These are phyloP conservation scores for Neltuma alba DNA, from an alignment of 306 rosid species.

Conservation along the genomic window DNA sequence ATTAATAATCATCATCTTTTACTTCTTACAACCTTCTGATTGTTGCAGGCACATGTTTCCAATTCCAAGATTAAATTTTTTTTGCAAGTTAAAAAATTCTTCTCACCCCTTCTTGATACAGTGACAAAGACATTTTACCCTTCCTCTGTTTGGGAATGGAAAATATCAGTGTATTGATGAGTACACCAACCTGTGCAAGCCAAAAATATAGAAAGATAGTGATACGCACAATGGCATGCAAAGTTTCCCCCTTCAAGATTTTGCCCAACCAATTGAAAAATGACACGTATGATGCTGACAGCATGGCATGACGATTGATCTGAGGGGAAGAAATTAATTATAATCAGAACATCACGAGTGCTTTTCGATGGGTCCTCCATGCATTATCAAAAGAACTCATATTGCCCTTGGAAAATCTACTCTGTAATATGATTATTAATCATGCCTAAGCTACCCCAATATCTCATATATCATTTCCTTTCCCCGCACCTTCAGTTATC, in stretches of 20 bases:
- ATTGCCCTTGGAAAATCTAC: constrained; percentile 38
- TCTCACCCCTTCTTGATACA: not conserved
- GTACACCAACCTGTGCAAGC: constrained; percentile 1
- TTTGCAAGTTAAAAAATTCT: not conserved
- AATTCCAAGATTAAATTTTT: not conserved
- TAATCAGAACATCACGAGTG: constrained; percentile 14
- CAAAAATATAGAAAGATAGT: constrained; percentile 2
- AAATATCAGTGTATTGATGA: constrained; percentile 16
- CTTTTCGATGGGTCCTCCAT: constrained; percentile 58
- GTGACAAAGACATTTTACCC: constrained; percentile 20
- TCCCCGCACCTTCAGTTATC: not conserved
- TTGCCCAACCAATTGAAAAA: constrained; percentile 35
- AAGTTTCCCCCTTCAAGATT: constrained; percentile 10
- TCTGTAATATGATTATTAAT: constrained; percentile 26
- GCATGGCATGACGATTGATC: constrained; percentile 36
- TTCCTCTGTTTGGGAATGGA: constrained; percentile 33
- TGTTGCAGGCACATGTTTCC: constrained; percentile 60
- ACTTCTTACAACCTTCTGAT: constrained; percentile 51
- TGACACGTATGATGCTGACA: constrained; percentile 37
- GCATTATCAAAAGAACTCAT: constrained; percentile 36
- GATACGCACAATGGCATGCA: constrained; percentile 21
- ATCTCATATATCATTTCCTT: not conserved
- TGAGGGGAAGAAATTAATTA: not conserved
- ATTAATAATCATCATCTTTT: constrained; percentile 87
- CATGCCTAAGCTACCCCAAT: constrained; percentile 34